These are phyloP conservation scores for Fusarium sp. DNA, from an alignment of 2,329 filamentous ascomycete genomes.

Conservation along the genomic window DNA sequence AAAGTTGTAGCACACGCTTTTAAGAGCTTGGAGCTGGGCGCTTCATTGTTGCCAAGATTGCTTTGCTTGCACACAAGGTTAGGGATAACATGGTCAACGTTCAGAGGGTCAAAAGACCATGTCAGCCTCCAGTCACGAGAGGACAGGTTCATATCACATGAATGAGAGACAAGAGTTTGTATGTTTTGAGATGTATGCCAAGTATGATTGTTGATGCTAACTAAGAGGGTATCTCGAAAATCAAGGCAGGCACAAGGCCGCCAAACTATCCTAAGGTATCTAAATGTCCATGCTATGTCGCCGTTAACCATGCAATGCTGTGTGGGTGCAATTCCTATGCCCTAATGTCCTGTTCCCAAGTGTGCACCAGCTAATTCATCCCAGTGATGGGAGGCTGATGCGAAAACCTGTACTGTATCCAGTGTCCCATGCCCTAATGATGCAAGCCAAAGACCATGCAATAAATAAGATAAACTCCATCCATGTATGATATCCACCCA, in stretches of 20 bases:
- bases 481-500: slow-evolving; percentile 25
- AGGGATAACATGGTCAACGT: neutral
- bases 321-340: slow-evolving; percentile 26
- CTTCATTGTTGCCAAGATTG: slow-evolving; percentile 12
- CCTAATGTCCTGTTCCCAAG: slow-evolving; percentile 23
- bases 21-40: slow-evolving; percentile 5
- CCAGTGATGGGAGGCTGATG: slow-evolving; percentile 40
- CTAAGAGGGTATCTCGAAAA: slow-evolving; percentile 41
- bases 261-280: slow-evolving; percentile 43
- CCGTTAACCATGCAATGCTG: slow-evolving; percentile 26
- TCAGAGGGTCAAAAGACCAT: neutral
- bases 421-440: slow-evolving; percentile 22
- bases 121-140: slow-evolving; percentile 9
- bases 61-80: neutral
- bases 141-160: slow-evolving; percentile 23
- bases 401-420: slow-evolving; percentile 29
- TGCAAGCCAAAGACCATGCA: slow-evolving; percentile 13
- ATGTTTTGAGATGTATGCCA: slow-evolving; percentile 14
- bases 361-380: slow-evolving; percentile 32
- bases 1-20: slow-evolving; percentile 24
- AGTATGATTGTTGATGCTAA: slow-evolving; percentile 31
- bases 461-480: slow-evolving; percentile 30
- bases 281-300: slow-evolving; percentile 25
- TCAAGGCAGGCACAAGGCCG: slow-evolving; percentile 33
- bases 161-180: neutral